phyloP scores from a whole-genome alignment of 202 grass and related monocot genomes.

The Cymbopogon flexuosus region DNA sequence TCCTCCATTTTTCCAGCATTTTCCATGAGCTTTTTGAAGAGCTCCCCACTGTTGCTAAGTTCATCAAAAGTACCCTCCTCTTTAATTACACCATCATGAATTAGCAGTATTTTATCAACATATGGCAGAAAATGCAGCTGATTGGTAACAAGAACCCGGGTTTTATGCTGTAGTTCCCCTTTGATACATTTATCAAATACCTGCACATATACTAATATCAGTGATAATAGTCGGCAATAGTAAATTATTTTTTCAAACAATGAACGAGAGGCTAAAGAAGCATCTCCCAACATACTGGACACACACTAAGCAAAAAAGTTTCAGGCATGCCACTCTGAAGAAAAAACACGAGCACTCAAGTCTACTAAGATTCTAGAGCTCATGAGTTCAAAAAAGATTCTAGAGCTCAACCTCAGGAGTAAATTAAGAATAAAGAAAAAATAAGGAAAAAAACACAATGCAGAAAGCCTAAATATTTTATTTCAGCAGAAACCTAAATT shows the following conservation, averaged over 20 bases:
- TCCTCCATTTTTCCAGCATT: slow-evolving; percentile 99
- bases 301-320: background rate
- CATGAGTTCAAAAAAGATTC: background rate
- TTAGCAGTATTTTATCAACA: slow-evolving; percentile 81
- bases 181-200: slow-evolving; percentile 99
- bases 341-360: background rate
- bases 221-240: background rate
- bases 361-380: background rate
- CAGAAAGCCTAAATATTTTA: slow-evolving; percentile 1
- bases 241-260: background rate
- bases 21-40: slow-evolving; percentile 98
- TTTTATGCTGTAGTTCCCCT: slow-evolving; percentile 84
- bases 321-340: background rate
- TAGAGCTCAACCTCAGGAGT: background rate
- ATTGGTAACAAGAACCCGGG: slow-evolving; percentile 92
- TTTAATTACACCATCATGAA: slow-evolving; percentile 92
- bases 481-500: background rate
- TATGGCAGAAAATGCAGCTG: slow-evolving; percentile 97
- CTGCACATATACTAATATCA: slow-evolving; percentile 41
- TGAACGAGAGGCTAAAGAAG: background rate
- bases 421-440: slow-evolving; percentile 1
- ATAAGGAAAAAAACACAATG: background rate
- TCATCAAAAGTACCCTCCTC: slow-evolving; percentile 97
- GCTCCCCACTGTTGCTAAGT: slow-evolving; percentile 71
- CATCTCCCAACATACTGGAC: background rate